A percentile compares a stretch with the other conserved stretches of the same genome.
phyloP scores from a whole-genome alignment of 805 yeast genomes.

The Sugiyamaella marilandica region DNA sequence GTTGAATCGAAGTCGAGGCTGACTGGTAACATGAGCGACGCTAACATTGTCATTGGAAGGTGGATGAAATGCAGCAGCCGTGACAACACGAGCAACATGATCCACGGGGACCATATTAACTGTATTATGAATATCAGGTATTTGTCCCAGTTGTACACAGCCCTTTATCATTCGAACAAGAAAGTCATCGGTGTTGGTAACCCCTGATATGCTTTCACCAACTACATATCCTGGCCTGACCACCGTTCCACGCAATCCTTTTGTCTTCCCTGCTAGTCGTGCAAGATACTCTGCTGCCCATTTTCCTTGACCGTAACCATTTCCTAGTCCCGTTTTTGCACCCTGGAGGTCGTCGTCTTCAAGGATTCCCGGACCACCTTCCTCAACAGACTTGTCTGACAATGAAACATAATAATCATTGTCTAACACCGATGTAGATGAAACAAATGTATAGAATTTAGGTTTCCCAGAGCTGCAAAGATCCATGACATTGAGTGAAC shows the following conservation, averaged over 20 bases:
- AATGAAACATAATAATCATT: slow-evolving; percentile 72
- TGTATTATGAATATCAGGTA: slow-evolving; percentile 79
- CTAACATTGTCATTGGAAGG: slow-evolving; percentile 48
- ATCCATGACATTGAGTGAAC: slow-evolving; percentile 79
- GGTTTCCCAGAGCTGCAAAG: slow-evolving; percentile 76
- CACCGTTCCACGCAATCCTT: slow-evolving; percentile 81
- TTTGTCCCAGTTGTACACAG: slow-evolving; percentile 76
- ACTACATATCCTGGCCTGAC: slow-evolving; percentile 95
- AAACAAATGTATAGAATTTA: slow-evolving; percentile 83
- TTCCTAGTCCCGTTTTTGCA: slow-evolving; percentile 73
- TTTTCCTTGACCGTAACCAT: slow-evolving; percentile 96
- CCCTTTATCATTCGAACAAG: slow-evolving; percentile 92
- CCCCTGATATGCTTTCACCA: slow-evolving; percentile 79
- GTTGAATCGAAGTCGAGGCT: slow-evolving; percentile 81
- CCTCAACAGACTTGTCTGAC: slow-evolving; percentile 62
- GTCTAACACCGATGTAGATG: slow-evolving; percentile 91
- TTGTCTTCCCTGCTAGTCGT: slow-evolving; percentile 74
- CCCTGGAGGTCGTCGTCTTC: slow-evolving; percentile 84
- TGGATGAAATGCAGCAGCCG: slow-evolving; percentile 77
- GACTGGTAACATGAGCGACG: slow-evolving; percentile 96
- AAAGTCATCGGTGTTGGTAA: slow-evolving; percentile 95
- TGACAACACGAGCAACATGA: slow-evolving; percentile 90
- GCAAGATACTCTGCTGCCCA: slow-evolving; percentile 95
- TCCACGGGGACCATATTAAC: slow-evolving; percentile 98
- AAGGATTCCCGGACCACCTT: slow-evolving; percentile 66